These are phyloP conservation scores for Penicillium ochrochloron DNA, from an alignment of 495 filamentous ascomycete species.

Conservation along the genomic window DNA sequence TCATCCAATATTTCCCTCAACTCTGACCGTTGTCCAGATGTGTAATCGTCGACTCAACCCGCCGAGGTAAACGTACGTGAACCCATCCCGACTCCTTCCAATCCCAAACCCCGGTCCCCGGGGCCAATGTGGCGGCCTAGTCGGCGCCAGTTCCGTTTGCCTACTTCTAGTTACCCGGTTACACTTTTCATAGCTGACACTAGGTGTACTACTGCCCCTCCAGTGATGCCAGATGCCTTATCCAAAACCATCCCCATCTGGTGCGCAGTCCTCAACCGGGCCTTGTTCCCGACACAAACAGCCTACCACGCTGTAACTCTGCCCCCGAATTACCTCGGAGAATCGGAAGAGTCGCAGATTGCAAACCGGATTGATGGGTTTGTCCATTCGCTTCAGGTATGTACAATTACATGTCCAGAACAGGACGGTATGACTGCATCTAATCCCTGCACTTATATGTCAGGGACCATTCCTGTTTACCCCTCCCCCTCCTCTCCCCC, in stretches of 20 bases:
- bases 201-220: background rate
- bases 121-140: constrained; percentile 12
- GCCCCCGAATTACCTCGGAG: constrained; percentile 68
- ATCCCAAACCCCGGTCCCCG: background rate
- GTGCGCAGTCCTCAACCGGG: constrained; percentile 80
- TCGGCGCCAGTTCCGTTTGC: constrained; percentile 14
- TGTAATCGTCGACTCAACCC: constrained; percentile 94
- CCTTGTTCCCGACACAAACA: constrained; percentile 67
- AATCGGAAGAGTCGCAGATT: constrained; percentile 82
- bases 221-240: constrained; percentile 89
- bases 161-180: constrained; percentile 9
- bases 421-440: constrained; percentile 1
- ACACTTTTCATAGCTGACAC: constrained; percentile 20
- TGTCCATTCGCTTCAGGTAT: constrained; percentile 62
- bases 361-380: constrained; percentile 68
- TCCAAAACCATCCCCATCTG: constrained; percentile 94
- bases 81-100: background rate
- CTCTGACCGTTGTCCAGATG: constrained; percentile 55
- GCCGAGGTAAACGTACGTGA: constrained; percentile 78
- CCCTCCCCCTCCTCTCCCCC: background rate
- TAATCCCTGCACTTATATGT: constrained; percentile 5
- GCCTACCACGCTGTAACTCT: constrained; percentile 60
- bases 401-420: background rate
- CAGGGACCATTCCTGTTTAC: background rate
- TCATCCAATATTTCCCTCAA: background rate